Evolutionary conservation across 1,284 basidiomycete genomes (phyloP), one percentile per base, ranked within the genome.

Genomic region (Rhodotorula sp.): DNA sequence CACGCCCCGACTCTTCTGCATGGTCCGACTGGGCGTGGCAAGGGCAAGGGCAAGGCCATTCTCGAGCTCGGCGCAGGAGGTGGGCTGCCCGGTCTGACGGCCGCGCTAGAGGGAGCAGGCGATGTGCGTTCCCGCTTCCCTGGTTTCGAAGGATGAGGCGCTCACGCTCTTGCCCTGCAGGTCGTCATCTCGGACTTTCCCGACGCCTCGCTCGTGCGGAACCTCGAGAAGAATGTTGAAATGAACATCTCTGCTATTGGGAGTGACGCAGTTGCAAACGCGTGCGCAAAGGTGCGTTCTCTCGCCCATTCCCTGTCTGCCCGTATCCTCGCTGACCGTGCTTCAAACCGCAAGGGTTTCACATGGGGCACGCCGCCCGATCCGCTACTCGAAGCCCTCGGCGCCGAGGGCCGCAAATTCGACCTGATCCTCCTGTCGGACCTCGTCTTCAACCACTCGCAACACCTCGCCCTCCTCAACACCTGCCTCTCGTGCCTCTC

Each of bases 11-110:
- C 25, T 0, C 69, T 77, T 4, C 50, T 74, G 16, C 74, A 71
- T 27, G 63, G 69, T 9, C n/a, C 53, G 21, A 71, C 84, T 27
- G 84, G 89, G 57, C 77, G 78, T 0, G 80, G 85, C 0, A 74
- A 84, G 5, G 80, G 82, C 19, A 63, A 63, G 45, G 82, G 79
- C 21, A 83, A 82, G 66, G 82, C 80, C 44, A 88, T 97, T 0
- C 84, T 98, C 3, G 96, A 99, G 81, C 87, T 98, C 0, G 96
- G 96, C 1, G 96, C 96, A 0, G 96, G 93, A 0, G 93, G 92
- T 2, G 95, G 89, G 0, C 83, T 98, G 23, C 96, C 96, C 0
- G 88, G 90, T 4, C 84, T 97, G 19, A 87, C 93, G 1, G 84
- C 88, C 0, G 87, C 85, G 0, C 85, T 89, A 52, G 89, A 89